Base-by-base conservation (phyloP, 1,284 basidiomycete species). In the Wallemia mellicola region DNA sequence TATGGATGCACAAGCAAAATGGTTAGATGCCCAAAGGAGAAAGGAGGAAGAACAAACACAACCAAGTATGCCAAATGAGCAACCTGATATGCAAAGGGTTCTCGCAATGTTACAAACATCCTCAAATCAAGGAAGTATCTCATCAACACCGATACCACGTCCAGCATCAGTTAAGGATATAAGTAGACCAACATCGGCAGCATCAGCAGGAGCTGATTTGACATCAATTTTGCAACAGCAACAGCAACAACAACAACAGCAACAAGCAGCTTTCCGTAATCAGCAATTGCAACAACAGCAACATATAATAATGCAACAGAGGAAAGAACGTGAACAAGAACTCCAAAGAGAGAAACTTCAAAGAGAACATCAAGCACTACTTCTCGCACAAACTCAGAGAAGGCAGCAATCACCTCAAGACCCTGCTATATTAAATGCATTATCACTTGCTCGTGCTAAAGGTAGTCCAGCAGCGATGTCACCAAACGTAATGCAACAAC, bases 301-400 rank as follows among this genome's bases (percentile, higher is more conserved):
- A 22, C 38, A 48, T 17, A 48, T 48, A 11, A 48, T 48, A 15
- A 48, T 48, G 38, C 38, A 48, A 22, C 38, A 48, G 22, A 48
- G 38, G n/a, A 48, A 48, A 48, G 38, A 48, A 48, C 38, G 38
- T n/a, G 38, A 48, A n/a, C 38, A 48, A n/a, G 38, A 48, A 48
- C 19, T 48, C 5, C 38, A 48, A n/a, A 48, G 38, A n/a, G 38
- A 48, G 19, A 48, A n/a, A 48, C 14, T 48, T 11, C 38, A 48
- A 22, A 48, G 38, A n/a, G 38, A 48, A n/a, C 38, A 48, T 22
- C 38, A 48, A 22, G 38, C 38, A 17, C 19, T 48, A 11, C 22
- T 48, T 5, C 38, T 48, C 22, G 38, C 38, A 22, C 38, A 48
- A n/a, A n/a, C 38, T 11, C 38, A 48, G n/a, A 48, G 38, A n/a